Base-by-base conservation (phyloP, 169 alveolate species). In the Babesia bovis region DNA sequence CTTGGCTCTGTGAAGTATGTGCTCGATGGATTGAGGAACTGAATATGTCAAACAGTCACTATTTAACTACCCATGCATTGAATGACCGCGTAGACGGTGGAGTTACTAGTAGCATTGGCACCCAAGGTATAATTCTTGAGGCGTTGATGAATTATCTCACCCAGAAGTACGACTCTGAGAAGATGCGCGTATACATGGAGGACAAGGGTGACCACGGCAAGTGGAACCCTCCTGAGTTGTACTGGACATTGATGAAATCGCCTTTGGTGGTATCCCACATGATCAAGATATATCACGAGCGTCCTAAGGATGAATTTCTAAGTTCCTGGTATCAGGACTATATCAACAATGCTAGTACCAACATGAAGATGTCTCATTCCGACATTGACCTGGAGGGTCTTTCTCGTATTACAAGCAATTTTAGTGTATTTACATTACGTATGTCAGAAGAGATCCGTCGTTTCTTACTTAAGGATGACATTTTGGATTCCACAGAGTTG, bases 211-310 rank as follows among this genome's bases (percentile, higher is more conserved):
- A 87, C 58, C 82, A 83, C 83, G 91, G 85, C 52, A 83, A 91
- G n/a, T 91, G 95, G 95, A 90, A 91, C 61, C 95, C 95, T 12
- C 95, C 95, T 3, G 88, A 89, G 55, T 77, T 89, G 36, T 91
- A 91, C 66, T 91, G 95, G 95, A 89, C 87, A 57, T 59, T 91
- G 40, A 82, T 91, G 86, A 85, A 87, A 70, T 70, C 84, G 13
- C 92, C 93, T 19, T 61, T 90, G 58, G 89, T 84, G 30, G 94
- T 87, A 26, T 87, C 87, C 47, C 82, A 90, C 36, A 90, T 91
- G 90, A 83, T 89, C 42, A 91, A 91, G 68, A 59, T 91, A 23
- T 91, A 89, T 71, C 82, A 75, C 40, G 94, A 89, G 33, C 77
- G 90, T 21, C 85, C 92, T 17, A 76, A 90, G 53, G 93, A 90